Conservation (phyloP, 2,329 filamentous ascomycete species). For the Simplicillium aogashimaense region DNA sequence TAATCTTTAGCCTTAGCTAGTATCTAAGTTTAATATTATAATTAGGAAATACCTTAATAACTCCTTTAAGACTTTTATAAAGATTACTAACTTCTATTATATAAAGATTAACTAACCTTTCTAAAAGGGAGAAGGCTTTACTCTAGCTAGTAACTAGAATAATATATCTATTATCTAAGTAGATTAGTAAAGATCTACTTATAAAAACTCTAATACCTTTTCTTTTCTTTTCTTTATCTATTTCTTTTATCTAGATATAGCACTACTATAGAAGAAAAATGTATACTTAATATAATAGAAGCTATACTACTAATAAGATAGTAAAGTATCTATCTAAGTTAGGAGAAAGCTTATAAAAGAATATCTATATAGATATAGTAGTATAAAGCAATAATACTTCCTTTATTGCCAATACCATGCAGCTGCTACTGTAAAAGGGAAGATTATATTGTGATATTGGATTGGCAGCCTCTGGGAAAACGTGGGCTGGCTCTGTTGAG, state of each 20-base stretch:
- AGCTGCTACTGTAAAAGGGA: slow-evolving; percentile 1
- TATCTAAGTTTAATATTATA: background rate
- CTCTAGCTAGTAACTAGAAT: background rate
- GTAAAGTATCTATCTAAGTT: background rate
- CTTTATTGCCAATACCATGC: slow-evolving; percentile 1
- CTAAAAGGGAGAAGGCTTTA: background rate
- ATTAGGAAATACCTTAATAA: slow-evolving; percentile 1
- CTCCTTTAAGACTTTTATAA: background rate
- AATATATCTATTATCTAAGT: background rate
- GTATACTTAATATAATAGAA: background rate
- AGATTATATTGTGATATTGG: background rate
- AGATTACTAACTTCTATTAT: slow-evolving; percentile 1
- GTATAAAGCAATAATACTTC: background rate
- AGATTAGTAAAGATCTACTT: slow-evolving; percentile 1
- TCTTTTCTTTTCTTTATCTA: background rate
- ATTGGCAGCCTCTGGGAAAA: background rate
- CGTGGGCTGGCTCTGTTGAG: background rate
- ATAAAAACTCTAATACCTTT: background rate
- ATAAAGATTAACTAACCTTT: slow-evolving; percentile 1
- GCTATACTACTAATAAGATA: background rate
- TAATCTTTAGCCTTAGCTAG: background rate
- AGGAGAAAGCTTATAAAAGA: background rate
- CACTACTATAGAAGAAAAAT: background rate
- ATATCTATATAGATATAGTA: background rate
- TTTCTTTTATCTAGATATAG: background rate